phyloP scores from a whole-genome alignment of 2,329 filamentous ascomycete genomes.

The Cercospora nicotianae region DNA sequence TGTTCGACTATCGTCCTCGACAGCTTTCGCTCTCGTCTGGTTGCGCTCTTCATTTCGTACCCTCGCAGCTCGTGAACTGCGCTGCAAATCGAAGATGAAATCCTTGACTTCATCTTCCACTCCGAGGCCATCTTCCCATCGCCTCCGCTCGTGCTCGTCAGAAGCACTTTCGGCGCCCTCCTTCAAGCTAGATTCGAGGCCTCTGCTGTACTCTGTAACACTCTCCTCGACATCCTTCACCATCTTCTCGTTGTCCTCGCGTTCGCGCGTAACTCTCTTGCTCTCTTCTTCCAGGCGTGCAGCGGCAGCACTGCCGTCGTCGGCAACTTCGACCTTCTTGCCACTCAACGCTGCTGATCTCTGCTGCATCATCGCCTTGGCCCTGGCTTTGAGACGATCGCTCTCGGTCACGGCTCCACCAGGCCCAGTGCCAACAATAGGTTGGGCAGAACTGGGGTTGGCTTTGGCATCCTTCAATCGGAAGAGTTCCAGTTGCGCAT shows the following conservation, averaged over 20 bases:
- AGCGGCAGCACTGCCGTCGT: slow-evolving; percentile 75
- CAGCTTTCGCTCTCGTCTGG: slow-evolving; percentile 22
- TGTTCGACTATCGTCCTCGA: slow-evolving; percentile 34
- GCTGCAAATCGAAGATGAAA: slow-evolving; percentile 95
- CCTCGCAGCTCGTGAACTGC: slow-evolving; percentile 75
- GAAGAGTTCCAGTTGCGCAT: slow-evolving; percentile 89
- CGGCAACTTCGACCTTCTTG: slow-evolving; percentile 63
- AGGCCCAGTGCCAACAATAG: slow-evolving; percentile 88
- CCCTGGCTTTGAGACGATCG: slow-evolving; percentile 89
- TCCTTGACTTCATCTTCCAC: slow-evolving; percentile 97
- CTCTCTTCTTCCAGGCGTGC: slow-evolving; percentile 88
- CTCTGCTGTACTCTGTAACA: slow-evolving; percentile 80
- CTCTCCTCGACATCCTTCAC: slow-evolving; percentile 95
- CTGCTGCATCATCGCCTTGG: slow-evolving; percentile 98
- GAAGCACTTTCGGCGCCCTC: slow-evolving; percentile 73
- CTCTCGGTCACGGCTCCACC: slow-evolving; percentile 88
- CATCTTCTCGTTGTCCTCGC: slow-evolving; percentile 94
- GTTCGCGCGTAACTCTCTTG: slow-evolving; percentile 75
- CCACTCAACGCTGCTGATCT: slow-evolving; percentile 89
- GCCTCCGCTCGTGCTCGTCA: slow-evolving; percentile 83
- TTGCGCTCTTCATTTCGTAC: slow-evolving; percentile 60
- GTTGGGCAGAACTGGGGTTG: slow-evolving; percentile 74
- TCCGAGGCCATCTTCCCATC: slow-evolving; percentile 94
- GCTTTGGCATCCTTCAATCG: slow-evolving; percentile 90
- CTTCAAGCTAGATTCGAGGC: slow-evolving; percentile 84